Percentiles rank a stretch among this genome's conserved stretches.
Evolutionary conservation across 2,329 filamentous ascomycete genomes (phyloP).

Genomic region (Arthrocladium fulminans): DNA sequence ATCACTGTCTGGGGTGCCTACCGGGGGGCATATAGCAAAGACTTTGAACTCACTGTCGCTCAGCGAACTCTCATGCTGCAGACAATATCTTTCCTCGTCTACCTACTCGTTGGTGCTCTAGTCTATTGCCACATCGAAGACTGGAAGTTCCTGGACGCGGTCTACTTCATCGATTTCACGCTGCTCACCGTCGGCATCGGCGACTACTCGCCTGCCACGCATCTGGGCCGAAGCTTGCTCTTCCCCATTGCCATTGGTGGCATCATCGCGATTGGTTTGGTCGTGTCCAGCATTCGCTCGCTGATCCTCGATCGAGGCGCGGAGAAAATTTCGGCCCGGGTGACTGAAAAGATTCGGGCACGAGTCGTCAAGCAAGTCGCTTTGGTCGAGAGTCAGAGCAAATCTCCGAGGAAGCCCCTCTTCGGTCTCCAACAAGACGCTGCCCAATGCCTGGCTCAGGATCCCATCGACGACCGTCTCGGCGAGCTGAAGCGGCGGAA

Average conservation of each 20-base stretch:
- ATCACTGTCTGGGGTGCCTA: constrained; percentile 49
- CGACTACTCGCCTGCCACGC: constrained; percentile 41
- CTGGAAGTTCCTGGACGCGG: constrained; percentile 46
- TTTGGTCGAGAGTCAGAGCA: constrained; percentile 5
- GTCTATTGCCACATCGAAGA: constrained; percentile 38
- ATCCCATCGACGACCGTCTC: constrained; percentile 14
- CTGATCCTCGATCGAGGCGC: constrained; percentile 32
- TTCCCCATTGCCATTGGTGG: constrained; percentile 49
- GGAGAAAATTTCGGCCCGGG: constrained; percentile 28
- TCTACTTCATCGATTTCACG: constrained; percentile 51
- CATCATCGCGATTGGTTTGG: constrained; percentile 47
- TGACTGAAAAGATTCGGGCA: constrained; percentile 29
- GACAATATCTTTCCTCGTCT: constrained; percentile 34
- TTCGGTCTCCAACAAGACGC: constrained; percentile 12
- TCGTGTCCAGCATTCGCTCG: constrained; percentile 43
- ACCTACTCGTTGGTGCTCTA: constrained; percentile 32
- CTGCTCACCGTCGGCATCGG: constrained; percentile 49
- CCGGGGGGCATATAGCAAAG: constrained; percentile 45
- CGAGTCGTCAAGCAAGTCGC: constrained; percentile 24
- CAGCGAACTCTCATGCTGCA: constrained; percentile 46
- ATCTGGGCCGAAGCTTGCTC: constrained; percentile 42
- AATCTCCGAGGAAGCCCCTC: constrained; percentile 9
- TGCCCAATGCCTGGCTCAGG: constrained; percentile 10
- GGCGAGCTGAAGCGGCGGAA: constrained; percentile 21
- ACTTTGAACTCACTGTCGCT: constrained; percentile 47